Conservation (phyloP, 257 asterid genomes). For the Salvia hispanica region DNA sequence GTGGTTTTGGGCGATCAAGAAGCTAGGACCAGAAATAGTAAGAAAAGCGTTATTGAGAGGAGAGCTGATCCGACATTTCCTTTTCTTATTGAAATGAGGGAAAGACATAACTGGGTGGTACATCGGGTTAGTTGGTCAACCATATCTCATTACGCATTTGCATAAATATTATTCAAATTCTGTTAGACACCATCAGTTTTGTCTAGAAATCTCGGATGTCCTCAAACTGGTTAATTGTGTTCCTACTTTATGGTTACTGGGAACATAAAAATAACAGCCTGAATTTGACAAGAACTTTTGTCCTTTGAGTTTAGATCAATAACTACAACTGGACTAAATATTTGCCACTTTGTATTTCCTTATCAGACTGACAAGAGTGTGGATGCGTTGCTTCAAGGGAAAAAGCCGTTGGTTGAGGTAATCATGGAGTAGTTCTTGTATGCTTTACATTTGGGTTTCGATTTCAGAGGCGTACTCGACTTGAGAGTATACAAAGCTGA, state of each 20-base stretch:
- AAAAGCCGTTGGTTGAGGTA: conserved; percentile 73
- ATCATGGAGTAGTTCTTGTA: not conserved
- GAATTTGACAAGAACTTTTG: too few species aligned
- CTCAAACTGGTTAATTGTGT: too few species aligned
- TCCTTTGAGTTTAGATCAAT: not conserved
- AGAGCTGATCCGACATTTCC: conserved; percentile 68
- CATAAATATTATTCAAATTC: not conserved
- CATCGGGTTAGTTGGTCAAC: conserved; percentile 63
- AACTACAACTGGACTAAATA: not conserved
- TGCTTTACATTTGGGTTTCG: conserved; percentile 20
- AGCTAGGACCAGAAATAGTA: conserved; percentile 58
- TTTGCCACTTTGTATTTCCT: not conserved
- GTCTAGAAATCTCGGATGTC: too few species aligned
- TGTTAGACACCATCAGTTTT: too few species aligned
- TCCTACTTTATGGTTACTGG: too few species aligned
- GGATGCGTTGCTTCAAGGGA: conserved; percentile 63
- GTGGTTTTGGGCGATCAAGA: conserved; percentile 60
- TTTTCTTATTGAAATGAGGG: conserved; percentile 74
- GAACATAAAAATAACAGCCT: too few species aligned
- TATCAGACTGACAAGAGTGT: conserved; percentile 67
- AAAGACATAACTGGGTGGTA: conserved; percentile 64
- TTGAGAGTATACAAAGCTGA: not conserved
- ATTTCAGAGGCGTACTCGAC: not conserved
- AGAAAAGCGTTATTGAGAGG: conserved; percentile 68
- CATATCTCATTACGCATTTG: conserved; percentile 24